Conservation (phyloP, 75 land plant genomes). For the Picea sitchensis region DNA sequence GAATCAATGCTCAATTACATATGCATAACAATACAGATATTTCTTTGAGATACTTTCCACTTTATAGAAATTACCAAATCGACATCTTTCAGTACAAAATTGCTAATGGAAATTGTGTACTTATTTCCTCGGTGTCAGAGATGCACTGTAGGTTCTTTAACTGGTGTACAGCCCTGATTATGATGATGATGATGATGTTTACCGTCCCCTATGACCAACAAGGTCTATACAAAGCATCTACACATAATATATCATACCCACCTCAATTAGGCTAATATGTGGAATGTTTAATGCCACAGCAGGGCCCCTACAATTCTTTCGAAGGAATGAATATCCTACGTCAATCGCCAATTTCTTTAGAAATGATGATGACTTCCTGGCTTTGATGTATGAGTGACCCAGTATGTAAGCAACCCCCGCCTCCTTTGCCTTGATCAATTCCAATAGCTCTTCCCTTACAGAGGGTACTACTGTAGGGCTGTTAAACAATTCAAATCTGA, state of each 20-base stretch:
- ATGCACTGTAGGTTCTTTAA: no score
- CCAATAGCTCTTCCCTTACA: conserved; percentile 45
- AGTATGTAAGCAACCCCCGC: conserved; percentile 59
- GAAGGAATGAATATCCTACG: conserved; percentile 43
- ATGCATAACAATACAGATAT: no score
- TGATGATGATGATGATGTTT: no score
- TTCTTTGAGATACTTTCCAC: no score
- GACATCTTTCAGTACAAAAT: no score
- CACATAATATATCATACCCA: conserved; percentile 68
- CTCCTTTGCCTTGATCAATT: conserved; percentile 43
- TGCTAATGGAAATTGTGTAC: no score
- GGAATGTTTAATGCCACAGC: conserved; percentile 51
- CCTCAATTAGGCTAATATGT: conserved; percentile 55
- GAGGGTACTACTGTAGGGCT: conserved; percentile 19
- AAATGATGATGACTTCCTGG: conserved; percentile 47
- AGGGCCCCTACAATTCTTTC: conserved; percentile 65
- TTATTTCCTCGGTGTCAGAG: no score
- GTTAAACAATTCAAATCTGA: conserved; percentile 38
- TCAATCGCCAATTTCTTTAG: conserved; percentile 47
- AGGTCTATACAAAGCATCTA: conserved; percentile 3
- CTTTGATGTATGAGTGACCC: conserved; percentile 59
- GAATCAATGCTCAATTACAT: no score
- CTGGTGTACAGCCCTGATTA: no score
- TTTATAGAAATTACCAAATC: no score
- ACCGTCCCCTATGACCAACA: no score